Base-by-base conservation (phyloP, 768 basidiomycete genomes). In the Mrakia gelida region DNA sequence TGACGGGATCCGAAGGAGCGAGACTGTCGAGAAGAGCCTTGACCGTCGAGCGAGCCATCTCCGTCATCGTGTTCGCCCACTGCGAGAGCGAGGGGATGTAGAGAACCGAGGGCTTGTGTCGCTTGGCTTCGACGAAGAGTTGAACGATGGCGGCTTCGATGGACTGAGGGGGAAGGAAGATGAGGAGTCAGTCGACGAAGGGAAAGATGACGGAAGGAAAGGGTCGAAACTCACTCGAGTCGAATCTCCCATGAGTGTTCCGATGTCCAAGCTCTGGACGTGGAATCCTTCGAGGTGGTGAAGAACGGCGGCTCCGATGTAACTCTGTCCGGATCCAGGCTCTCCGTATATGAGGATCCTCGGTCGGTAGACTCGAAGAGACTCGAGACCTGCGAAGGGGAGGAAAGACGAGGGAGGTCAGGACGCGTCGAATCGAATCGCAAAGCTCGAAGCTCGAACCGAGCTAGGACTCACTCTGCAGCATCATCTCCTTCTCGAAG, bases 231-330 rank as follows among this genome's bases (percentile, higher is more conserved):
- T 82, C 79, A 96, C 95, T 83, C 95, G 86, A 0, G 93, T 90
- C 0, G 95, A 92, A 83, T 98, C 96, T 59, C 92, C 88, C 86
- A 98, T 87, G 62, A 99, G 85, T 0, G 90, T 90, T 15, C 93
- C 97, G 26, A 98, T 87, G 82, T 99, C 97, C 73, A 98, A 87
- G 81, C 89, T 94, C 84, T 99, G 97, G 0, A 98, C 88, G 82
- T 98, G 93, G 84, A 92, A 97, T 0, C 97, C 96, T 86, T 99
- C 97, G 28, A 99, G 86, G 83, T 95, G 91, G 85, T 98, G 95
- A 49, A 99, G 85, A 8, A 92, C 90, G 0, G 96, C 97, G 1
- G 95, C 90, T 56, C 93, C 96, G 78, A 98, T 86, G 81, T 93
- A 95, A 7, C 86, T 87, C 83, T 98, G 97, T 1, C 97, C 97